A percentile compares a stretch with the other conserved stretches of the same genome.
Conservation (phyloP, 257 asterid species). For the Ilex aquifolium region DNA sequence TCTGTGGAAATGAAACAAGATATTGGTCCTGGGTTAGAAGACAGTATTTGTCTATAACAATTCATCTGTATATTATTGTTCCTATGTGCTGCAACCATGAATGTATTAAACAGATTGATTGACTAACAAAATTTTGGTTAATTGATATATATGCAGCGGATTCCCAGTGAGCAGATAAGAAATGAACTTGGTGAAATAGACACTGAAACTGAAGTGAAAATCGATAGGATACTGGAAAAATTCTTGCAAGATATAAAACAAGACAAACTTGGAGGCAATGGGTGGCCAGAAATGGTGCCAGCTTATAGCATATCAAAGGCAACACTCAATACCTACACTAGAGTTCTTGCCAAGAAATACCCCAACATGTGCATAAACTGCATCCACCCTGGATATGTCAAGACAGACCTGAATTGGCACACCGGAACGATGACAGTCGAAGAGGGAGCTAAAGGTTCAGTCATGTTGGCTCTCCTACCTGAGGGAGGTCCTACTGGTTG, state of each 20-base stretch:
- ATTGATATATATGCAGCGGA: conserved; percentile 33
- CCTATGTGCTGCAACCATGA: too few relatives aligned
- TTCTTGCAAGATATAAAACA: conserved; percentile 47
- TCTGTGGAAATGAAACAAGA: too few relatives aligned
- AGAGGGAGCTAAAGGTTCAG: conserved; percentile 73
- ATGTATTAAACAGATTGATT: too few relatives aligned
- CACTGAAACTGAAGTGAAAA: conserved; percentile 52
- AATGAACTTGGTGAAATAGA: conserved; percentile 56
- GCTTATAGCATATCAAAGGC: conserved; percentile 80
- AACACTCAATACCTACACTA: conserved; percentile 63
- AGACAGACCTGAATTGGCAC: conserved; percentile 64
- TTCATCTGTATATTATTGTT: too few relatives aligned
- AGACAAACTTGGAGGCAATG: conserved; percentile 51
- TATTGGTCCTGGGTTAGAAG: too few relatives aligned
- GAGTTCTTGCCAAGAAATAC: conserved; percentile 60
- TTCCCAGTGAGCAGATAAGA: conserved; percentile 52
- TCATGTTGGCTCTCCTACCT: conserved; percentile 64
- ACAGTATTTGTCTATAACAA: too few relatives aligned
- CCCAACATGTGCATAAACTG: conserved; percentile 67
- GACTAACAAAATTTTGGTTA: neutral
- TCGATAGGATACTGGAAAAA: conserved; percentile 41
- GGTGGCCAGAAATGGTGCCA: conserved; percentile 80
- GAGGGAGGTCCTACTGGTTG: conserved; percentile 60
- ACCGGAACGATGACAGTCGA: conserved; percentile 50
- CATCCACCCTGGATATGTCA: conserved; percentile 70